Base-by-base conservation (phyloP, 164 flowering plant species). In the Hamamelis virginiana region DNA sequence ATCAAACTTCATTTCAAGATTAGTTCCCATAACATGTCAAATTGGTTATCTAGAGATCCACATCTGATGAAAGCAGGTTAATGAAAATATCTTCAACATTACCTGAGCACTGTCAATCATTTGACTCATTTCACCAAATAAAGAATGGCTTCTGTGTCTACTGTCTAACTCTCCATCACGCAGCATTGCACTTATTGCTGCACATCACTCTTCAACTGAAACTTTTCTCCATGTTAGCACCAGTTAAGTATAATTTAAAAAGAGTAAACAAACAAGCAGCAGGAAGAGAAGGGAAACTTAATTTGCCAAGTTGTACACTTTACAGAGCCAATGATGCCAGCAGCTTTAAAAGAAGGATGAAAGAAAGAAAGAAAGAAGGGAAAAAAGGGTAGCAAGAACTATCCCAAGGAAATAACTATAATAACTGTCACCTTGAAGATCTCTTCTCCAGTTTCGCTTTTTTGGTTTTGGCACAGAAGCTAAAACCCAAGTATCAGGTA, bases 391-490 rank as follows among this genome's bases (percentile, higher is more conserved):
- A 64, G 74, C 57, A 59, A 50, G 59, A 41, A 59, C 64, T 61
- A 58, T 69, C 57, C 67, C 66, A 43, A 65, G 74, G 59, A 72
- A 63, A 69, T 59, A 65, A 62, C 67, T 77, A 72, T 64, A 44
- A 51, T 65, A 64, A 68, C 45, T 26, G 72, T 66, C 76, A 69
- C 76, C 78, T 76, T 74, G 59, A 67, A 69, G 68, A 65, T 68
- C 70, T 68, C 73, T 63, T 74, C 76, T 46, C 65, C 57, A 62
- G 65, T 28, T 68, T 64, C 27, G 9, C 28, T 55, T 63, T 59
- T 62, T 28, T 19, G n/a, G 59, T 60, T 28, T 60, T 55, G 67
- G 74, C 66, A 61, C 58, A 72, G 63, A 80, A 73, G 71, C 78
- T 77, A 74, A 69, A 64, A 11, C 59, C 68, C 65, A 73, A 68